A percentile compares a stretch with the other conserved stretches of the same genome.
Conservation (phyloP, 75 land plant genomes). For the Pinus taeda region DNA sequence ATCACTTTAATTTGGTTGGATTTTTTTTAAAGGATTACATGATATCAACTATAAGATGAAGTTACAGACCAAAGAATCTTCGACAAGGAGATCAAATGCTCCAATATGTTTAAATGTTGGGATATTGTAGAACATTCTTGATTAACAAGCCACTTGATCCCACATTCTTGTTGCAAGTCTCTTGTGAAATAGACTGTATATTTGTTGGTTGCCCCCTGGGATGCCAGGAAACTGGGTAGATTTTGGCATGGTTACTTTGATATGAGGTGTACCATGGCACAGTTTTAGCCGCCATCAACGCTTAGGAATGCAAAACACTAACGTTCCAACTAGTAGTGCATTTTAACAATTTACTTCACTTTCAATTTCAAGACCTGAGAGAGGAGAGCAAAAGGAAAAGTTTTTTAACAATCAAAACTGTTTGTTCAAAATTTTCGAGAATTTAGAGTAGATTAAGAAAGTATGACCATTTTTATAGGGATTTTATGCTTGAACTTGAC, state of each 20-base stretch:
- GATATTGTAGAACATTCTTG: neutral
- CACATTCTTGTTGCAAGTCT: neutral
- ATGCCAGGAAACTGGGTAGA: neutral
- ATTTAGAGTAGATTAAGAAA: neutral
- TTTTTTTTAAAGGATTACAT: neutral
- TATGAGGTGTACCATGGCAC: neutral
- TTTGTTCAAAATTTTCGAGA: neutral
- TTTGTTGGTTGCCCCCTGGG: neutral
- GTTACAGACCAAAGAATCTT: neutral
- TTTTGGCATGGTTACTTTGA: no score
- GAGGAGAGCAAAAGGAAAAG: neutral
- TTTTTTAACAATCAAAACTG: neutral
- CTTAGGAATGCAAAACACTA: neutral
- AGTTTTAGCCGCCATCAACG: neutral
- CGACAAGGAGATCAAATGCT: neutral
- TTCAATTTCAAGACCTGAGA: neutral
- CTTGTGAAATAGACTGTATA: neutral
- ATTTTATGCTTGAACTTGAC: neutral
- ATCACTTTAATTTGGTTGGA: neutral
- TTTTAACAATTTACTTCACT: no score
- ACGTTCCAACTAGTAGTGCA: neutral
- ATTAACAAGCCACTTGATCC: conserved; percentile 1
- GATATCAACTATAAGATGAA: neutral
- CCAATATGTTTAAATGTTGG: neutral
- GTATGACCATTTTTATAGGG: neutral